These are phyloP conservation scores for Pleomassaria siparia DNA, from an alignment of 2,329 filamentous ascomycete species.

Conservation along the genomic window DNA sequence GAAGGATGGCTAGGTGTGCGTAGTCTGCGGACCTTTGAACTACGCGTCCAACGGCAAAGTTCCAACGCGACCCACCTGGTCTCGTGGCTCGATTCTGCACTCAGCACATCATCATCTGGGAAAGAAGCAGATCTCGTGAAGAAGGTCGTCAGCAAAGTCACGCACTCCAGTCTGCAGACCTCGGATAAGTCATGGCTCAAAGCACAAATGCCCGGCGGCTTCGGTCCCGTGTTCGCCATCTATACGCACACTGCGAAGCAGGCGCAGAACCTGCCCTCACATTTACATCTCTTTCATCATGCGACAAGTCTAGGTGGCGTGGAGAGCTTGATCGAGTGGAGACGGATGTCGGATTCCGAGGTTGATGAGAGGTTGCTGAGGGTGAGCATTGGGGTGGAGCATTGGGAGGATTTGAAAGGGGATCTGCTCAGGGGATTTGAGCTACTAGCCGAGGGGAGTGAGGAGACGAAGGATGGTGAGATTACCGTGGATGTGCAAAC, in stretches of 20 bases:
- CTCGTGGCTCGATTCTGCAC: conserved; percentile 63
- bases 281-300: conserved; percentile 83
- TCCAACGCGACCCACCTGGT: conserved; percentile 70
- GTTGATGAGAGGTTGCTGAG: conserved; percentile 75
- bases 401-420: conserved; percentile 76
- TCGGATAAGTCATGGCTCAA: conserved; percentile 67
- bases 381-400: conserved; percentile 85
- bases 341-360: conserved; percentile 77
- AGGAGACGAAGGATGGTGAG: not conserved
- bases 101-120: conserved; percentile 44
- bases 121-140: conserved; percentile 50
- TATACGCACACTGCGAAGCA: conserved; percentile 60
- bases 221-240: conserved; percentile 84
- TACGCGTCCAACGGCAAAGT: conserved; percentile 78
- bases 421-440: conserved; percentile 59
- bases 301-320: conserved; percentile 92
- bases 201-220: conserved; percentile 89
- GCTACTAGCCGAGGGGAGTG: conserved; percentile 10
- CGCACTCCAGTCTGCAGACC: conserved; percentile 79
- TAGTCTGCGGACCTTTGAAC: conserved; percentile 80
- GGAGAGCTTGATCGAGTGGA: conserved; percentile 96
- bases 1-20: conserved; percentile 92
- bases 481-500: conserved; percentile 19
- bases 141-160: conserved; percentile 61
- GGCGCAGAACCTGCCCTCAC: conserved; percentile 73